Conservation (phyloP, 176 grass and related monocot genomes). For the Paspalum notatum region DNA sequence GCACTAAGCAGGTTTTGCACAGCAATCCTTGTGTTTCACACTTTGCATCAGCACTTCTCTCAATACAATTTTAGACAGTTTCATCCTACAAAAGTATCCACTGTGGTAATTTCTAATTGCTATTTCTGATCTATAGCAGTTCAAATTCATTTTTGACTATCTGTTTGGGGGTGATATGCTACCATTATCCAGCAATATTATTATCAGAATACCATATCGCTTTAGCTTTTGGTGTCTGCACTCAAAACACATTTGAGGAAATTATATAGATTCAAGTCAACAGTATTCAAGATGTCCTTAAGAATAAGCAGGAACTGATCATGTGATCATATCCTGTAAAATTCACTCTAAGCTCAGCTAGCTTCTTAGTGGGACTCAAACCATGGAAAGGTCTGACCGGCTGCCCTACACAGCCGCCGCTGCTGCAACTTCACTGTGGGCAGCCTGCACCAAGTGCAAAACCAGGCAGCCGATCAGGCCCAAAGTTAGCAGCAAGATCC, state of each 20-base stretch:
- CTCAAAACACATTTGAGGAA: not conserved
- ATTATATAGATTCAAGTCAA: slow-evolving; percentile 22
- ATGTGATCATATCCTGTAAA: not conserved
- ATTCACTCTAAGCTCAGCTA: not conserved
- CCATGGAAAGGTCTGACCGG: not conserved
- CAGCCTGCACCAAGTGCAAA: too few species aligned
- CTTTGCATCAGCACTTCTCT: not conserved
- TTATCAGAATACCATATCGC: not conserved
- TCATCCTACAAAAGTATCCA: not conserved
- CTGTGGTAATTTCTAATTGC: not conserved
- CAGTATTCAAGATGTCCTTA: not conserved
- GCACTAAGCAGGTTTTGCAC: slow-evolving; percentile 10
- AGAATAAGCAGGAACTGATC: not conserved
- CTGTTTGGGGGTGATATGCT: not conserved
- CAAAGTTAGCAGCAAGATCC: not conserved
- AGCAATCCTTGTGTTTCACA: not conserved
- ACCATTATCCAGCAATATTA: not conserved
- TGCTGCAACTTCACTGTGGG: too few species aligned
- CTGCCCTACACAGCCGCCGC: too few species aligned
- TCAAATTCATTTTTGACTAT: not conserved
- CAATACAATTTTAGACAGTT: not conserved
- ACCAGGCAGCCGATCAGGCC: too few species aligned
- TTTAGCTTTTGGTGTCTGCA: slow-evolving; percentile 1
- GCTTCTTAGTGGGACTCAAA: not conserved
- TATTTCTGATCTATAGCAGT: not conserved